These are phyloP conservation scores for Erodium chrysanthum DNA, from an alignment of 441 rosid species.

Conservation along the genomic window DNA sequence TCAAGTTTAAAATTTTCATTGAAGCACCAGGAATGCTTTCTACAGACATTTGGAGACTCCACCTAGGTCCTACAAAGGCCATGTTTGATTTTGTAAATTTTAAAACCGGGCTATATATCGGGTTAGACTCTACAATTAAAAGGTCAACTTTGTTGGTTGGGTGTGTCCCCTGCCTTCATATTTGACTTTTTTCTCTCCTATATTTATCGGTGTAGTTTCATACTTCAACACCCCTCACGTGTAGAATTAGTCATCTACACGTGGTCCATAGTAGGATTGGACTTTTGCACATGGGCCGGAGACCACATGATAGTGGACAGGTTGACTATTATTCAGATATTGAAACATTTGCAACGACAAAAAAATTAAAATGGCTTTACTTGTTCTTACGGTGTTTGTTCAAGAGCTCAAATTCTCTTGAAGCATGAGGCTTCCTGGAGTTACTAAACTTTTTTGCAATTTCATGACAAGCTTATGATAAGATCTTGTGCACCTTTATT, in stretches of 20 bases:
- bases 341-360: neutral
- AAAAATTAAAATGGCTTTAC: neutral
- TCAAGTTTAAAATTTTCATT: neutral
- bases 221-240: too few species aligned
- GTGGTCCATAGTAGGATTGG: too few species aligned
- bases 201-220: too few species aligned
- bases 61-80: neutral
- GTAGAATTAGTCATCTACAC: too few species aligned
- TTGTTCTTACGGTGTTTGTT: neutral
- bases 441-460: slow-evolving; percentile 3
- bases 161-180: too few species aligned
- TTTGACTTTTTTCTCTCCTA: too few species aligned
- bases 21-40: neutral
- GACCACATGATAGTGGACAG: neutral
- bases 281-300: too few species aligned
- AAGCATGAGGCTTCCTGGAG: neutral
- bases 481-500: slow-evolving; percentile 11
- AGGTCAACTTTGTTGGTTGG: too few species aligned
- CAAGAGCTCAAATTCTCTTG: neutral
- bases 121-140: too few species aligned
- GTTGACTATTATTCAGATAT: neutral
- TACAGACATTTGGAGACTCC: neutral
- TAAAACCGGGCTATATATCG: too few species aligned
- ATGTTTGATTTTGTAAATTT: neutral
- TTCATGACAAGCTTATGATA: slow-evolving; percentile 12